These are phyloP conservation scores for Metarhizium rileyi DNA, from an alignment of 2,329 filamentous ascomycete species.

Conservation along the genomic window DNA sequence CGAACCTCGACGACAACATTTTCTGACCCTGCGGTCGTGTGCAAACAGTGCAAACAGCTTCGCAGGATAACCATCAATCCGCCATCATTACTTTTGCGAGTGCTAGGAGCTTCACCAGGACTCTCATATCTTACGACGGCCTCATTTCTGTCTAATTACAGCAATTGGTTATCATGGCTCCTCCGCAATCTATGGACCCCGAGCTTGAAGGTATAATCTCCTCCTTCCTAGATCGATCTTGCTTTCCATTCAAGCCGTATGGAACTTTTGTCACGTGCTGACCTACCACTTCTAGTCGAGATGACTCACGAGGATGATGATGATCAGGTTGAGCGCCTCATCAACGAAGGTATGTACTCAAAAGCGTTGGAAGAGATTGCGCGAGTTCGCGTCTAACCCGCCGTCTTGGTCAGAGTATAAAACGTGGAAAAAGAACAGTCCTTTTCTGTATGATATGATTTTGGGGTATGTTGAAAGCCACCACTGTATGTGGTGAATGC, in stretches of 20 bases:
- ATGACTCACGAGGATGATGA: constrained; percentile 56
- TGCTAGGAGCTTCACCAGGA: neutral
- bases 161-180: constrained; percentile 20
- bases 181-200: constrained; percentile 24
- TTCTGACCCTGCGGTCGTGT: constrained; percentile 12
- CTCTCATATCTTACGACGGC: neutral
- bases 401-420: constrained; percentile 78
- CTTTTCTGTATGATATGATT: constrained; percentile 97
- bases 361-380: neutral
- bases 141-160: neutral
- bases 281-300: constrained; percentile 19
- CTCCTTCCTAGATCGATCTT: neutral
- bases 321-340: constrained; percentile 70
- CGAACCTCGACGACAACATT: neutral
- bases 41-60: neutral
- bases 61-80: neutral
- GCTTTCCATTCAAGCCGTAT: neutral
- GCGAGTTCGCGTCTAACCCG: neutral
- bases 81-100: neutral
- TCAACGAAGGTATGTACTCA: constrained; percentile 67
- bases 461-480: constrained; percentile 47
- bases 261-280: constrained; percentile 1
- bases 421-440: constrained; percentile 99
- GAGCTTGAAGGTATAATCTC: constrained; percentile 25
- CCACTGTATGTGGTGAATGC: neutral